Percentiles rank a stretch among this genome's conserved stretches.
Conservation (phyloP, 1,284 basidiomycete genomes). For the Rhodotorula sp. region DNA sequence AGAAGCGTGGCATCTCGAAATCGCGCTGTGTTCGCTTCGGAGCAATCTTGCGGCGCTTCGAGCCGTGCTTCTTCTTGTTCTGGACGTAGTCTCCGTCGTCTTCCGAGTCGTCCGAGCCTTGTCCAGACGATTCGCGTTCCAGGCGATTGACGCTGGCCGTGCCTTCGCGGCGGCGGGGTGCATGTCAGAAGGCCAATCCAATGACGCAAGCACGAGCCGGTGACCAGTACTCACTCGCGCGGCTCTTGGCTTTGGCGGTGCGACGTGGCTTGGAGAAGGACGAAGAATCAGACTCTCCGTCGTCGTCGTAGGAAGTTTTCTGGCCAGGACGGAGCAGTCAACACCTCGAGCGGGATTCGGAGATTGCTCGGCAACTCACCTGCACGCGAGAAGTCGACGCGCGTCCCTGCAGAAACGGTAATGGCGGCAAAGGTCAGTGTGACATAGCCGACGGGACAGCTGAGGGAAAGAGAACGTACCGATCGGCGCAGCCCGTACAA, state of each 20-base stretch:
- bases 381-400: constrained; percentile 24
- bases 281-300: constrained; percentile 37
- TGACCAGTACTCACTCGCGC: constrained; percentile 8
- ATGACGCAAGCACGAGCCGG: neutral
- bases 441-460: neutral
- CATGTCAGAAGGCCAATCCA: neutral
- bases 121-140: constrained; percentile 21
- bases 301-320: constrained; percentile 17
- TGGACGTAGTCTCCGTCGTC: constrained; percentile 26
- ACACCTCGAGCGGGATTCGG: neutral
- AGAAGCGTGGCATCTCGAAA: constrained; percentile 39
- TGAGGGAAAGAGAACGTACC: constrained; percentile 25
- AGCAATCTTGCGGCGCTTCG: neutral
- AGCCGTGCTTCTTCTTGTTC: constrained; percentile 29
- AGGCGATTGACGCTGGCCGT: neutral
- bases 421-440: neutral
- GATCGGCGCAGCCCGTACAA: constrained; percentile 43
- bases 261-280: constrained; percentile 8
- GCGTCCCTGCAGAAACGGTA: constrained; percentile 17
- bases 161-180: neutral
- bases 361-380: neutral
- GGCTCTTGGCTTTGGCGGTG: constrained; percentile 36
- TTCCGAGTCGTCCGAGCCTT: constrained; percentile 23
- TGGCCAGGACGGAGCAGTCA: neutral
- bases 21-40: constrained; percentile 19